Evolutionary conservation across 1,139 yeast species (phyloP), one percentile per base, ranked within the genome.

Genomic region (Blastobotrys capitulatus): DNA sequence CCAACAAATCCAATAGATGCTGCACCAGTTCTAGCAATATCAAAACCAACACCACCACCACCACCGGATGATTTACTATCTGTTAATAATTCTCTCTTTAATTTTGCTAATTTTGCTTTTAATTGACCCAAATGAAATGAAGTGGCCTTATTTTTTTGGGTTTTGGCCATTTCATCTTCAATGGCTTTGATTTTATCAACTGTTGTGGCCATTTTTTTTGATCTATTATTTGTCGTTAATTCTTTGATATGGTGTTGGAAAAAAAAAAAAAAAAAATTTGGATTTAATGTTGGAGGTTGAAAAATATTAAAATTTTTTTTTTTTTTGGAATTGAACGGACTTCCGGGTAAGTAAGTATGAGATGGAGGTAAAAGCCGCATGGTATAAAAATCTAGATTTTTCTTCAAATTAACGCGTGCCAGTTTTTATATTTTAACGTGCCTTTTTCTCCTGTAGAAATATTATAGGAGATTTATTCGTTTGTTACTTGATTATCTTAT

Each of bases 1-100:
- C 99, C 99, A 46, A 92, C 96, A 66, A 90, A 90, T 15, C 98
- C 98, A 50, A 92, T 94, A 6, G 95, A 82, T 6, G 97, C 97
- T 9, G 86, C 96, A 71, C 98, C 98, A 0, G 97, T 90, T 69
- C 97, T 80, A 12, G 96, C 95, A 39, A 94, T 98, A 72, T 92
- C 99, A 69, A 92, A 92, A 5, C 98, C 98, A 22, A 79, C 80
- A 58, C 83, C 82, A 48, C 88, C 92, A 52, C 95, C 95, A 45
- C 96, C 96, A 38, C 97, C 95, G 44, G 84, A 77, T 1, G 87
- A 76, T 25, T 85, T 69, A 6, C 90, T 76, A 54, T 89, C 95
- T 12, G 95, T 82, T 56, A 92, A 75, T 52, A 92, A 76, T 65
- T 94, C 98, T 64, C 97, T 79, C 73, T 95, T 86, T 60, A 92